phyloP scores from a whole-genome alignment of 2,329 filamentous ascomycete species.

The Alternaria brassicicola region DNA sequence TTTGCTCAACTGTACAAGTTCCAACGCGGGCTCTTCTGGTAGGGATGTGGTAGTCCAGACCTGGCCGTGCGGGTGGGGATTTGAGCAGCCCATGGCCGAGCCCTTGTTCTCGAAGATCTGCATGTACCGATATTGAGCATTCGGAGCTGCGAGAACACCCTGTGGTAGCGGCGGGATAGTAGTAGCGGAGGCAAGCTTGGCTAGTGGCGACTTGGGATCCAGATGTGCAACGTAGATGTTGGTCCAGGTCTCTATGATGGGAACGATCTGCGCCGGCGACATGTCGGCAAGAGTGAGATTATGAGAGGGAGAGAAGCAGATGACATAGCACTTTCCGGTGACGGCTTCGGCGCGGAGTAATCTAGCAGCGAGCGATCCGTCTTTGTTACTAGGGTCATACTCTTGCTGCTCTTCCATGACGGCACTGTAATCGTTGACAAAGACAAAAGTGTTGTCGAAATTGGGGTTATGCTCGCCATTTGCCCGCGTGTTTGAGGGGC shows the following conservation, averaged over 20 bases:
- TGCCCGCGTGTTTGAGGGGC: constrained; percentile 87
- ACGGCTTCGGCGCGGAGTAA: constrained; percentile 84
- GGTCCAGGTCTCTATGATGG: constrained; percentile 89
- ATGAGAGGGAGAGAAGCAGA: constrained; percentile 91
- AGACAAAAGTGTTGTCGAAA: constrained; percentile 87
- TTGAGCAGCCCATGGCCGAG: constrained; percentile 96
- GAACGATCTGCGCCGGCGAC: constrained; percentile 73
- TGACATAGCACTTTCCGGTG: constrained; percentile 94
- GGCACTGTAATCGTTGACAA: constrained; percentile 97
- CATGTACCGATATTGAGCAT: constrained; percentile 90
- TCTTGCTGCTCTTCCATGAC: constrained; percentile 91
- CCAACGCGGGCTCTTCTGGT: constrained; percentile 85
- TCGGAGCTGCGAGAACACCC: constrained; percentile 59
- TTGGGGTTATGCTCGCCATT: constrained; percentile 85
- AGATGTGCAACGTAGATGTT: constrained; percentile 85
- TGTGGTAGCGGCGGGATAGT: constrained; percentile 56
- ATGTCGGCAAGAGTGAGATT: constrained; percentile 94
- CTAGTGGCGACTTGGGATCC: constrained; percentile 71
- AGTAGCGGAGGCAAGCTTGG: constrained; percentile 52
- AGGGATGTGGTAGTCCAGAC: constrained; percentile 92
- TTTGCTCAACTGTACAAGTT: constrained; percentile 77
- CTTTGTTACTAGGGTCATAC: constrained; percentile 64
- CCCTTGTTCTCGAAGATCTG: constrained; percentile 99
- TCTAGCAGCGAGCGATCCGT: constrained; percentile 68
- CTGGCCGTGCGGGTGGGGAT: constrained; percentile 96